phyloP scores from a whole-genome alignment of 352 stramenopile genomes.

The Pythium rishiriense region DNA sequence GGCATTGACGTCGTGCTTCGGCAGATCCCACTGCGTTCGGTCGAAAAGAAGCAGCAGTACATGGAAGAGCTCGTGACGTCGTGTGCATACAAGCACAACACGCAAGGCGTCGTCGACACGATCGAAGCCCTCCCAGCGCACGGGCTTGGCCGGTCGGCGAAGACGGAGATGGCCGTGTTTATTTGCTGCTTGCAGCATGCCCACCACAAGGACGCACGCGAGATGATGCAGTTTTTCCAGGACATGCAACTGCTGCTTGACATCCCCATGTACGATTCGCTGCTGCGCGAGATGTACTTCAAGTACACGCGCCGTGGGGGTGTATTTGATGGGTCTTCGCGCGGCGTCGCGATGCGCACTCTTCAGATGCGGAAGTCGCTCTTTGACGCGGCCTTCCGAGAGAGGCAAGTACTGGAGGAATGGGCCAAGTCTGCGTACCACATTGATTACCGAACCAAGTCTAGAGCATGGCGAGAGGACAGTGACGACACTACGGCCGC shows the following conservation, averaged over 20 bases:
- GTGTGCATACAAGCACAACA: slow-evolving; percentile 71
- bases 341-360: slow-evolving; percentile 54
- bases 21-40: slow-evolving; percentile 33
- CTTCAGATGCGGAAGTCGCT: slow-evolving; percentile 58
- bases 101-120: slow-evolving; percentile 45
- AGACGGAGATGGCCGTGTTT: slow-evolving; percentile 62
- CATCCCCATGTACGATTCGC: slow-evolving; percentile 67
- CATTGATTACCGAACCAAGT: slow-evolving; percentile 3
- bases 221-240: slow-evolving; percentile 55
- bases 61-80: slow-evolving; percentile 72
- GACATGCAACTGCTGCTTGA: slow-evolving; percentile 38
- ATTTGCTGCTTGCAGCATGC: slow-evolving; percentile 63
- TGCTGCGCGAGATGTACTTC: slow-evolving; percentile 76
- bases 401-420: slow-evolving; percentile 37
- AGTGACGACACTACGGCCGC: slow-evolving; percentile 14
- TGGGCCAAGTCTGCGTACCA: slow-evolving; percentile 15
- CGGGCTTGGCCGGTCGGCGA: slow-evolving; percentile 49
- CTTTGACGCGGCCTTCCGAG: slow-evolving; percentile 55
- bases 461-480: not conserved
- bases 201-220: slow-evolving; percentile 32
- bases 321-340: slow-evolving; percentile 60
- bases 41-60: slow-evolving; percentile 42
- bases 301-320: slow-evolving; percentile 68
- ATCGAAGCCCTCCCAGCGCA: slow-evolving; percentile 43
- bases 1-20: slow-evolving; percentile 52